Evolutionary conservation across 495 filamentous ascomycete species (phyloP).

Genomic region (Penicillium bovifimosum): DNA sequence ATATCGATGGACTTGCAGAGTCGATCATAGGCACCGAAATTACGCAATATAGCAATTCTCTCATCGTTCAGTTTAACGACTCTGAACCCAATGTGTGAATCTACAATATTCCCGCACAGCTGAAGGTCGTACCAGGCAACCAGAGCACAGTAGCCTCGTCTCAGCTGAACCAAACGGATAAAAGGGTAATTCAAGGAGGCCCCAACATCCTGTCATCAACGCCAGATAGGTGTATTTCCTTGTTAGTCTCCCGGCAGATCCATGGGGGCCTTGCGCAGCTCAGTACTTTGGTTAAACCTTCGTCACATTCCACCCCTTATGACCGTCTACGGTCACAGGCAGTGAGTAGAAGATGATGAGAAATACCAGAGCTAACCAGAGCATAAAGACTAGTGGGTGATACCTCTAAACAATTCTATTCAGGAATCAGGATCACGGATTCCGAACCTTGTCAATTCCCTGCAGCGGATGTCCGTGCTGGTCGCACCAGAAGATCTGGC

Average conservation of each 20-base stretch:
- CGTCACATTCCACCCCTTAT: conserved; percentile 16
- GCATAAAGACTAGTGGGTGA: not conserved
- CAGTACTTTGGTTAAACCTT: conserved; percentile 8
- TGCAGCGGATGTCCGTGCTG: conserved; percentile 40
- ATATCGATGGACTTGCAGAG: conserved; percentile 2
- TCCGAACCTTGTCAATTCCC: conserved; percentile 23
- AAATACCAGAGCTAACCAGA: not conserved
- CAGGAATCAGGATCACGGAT: conserved; percentile 5
- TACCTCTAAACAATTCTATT: not conserved
- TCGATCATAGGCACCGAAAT: not conserved
- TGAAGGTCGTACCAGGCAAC: conserved; percentile 14
- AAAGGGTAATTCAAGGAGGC: not conserved
- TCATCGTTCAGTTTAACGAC: too few relatives aligned
- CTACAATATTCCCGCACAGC: not conserved
- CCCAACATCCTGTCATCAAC: conserved; percentile 1
- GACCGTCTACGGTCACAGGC: not conserved
- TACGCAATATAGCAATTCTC: too few relatives aligned
- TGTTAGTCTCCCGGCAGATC: conserved; percentile 23
- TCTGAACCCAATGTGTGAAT: not conserved
- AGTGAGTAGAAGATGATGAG: not conserved
- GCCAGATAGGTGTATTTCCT: conserved; percentile 12
- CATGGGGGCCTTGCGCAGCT: conserved; percentile 12
- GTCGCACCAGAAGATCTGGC: conserved; percentile 33
- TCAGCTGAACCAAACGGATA: conserved; percentile 18
- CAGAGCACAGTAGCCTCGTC: conserved; percentile 10